phyloP scores from a whole-genome alignment of 2,329 filamentous ascomycete species.

The Hymenoscyphus linearis region DNA sequence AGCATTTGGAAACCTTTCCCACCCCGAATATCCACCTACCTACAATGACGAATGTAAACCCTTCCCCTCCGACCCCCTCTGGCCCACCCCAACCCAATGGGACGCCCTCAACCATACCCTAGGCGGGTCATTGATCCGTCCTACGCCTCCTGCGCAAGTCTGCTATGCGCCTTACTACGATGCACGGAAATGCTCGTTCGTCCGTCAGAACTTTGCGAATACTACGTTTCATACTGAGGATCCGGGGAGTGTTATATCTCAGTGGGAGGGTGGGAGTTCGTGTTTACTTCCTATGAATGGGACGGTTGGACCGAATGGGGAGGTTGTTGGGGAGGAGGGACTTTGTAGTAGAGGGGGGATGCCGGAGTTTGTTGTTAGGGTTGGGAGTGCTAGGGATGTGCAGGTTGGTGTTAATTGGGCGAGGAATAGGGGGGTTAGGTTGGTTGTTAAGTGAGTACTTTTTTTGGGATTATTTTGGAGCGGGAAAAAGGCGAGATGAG shows the following conservation, averaged over 20 bases:
- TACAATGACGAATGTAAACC: background rate
- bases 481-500: background rate
- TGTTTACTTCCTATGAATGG: background rate
- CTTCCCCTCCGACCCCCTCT: background rate
- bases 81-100: background rate
- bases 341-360: slow-evolving; percentile 7
- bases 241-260: background rate
- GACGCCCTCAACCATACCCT: background rate
- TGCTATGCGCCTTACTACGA: background rate
- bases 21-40: background rate
- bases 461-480: background rate
- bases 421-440: slow-evolving; percentile 36
- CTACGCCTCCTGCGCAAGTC: background rate
- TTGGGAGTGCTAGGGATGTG: slow-evolving; percentile 39
- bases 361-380: slow-evolving; percentile 31
- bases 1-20: background rate
- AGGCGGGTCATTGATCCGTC: background rate
- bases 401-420: slow-evolving; percentile 40
- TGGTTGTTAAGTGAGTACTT: slow-evolving; percentile 26
- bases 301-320: background rate
- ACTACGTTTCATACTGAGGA: background rate
- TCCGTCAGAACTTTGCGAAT: background rate
- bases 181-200: background rate
- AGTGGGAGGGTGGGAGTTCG: background rate
- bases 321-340: background rate